Conservation (phyloP, 1,284 basidiomycete species). For the Stygiomarasmius scandens region DNA sequence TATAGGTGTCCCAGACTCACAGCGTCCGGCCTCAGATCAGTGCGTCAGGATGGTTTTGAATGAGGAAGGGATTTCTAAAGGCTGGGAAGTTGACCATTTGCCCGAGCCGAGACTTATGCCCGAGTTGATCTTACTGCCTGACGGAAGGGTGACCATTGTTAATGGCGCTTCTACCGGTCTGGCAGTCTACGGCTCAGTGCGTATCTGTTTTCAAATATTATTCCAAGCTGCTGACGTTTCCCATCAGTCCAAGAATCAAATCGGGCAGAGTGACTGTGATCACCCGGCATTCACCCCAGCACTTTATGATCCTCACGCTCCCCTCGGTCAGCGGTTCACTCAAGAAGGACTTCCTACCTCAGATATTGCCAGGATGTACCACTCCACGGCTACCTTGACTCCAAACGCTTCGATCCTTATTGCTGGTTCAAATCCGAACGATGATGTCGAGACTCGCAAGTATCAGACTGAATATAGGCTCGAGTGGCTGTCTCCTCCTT, state of each 20-base stretch:
- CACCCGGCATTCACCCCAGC: conserved; percentile 42
- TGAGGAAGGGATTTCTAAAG: conserved; percentile 36
- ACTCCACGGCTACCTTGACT: conserved; percentile 36
- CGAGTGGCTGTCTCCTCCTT: conserved; percentile 14
- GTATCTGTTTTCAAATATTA: too few species aligned
- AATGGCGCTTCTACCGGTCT: conserved; percentile 48
- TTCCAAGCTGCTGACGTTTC: too few species aligned
- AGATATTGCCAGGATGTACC: conserved; percentile 38
- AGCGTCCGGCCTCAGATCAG: conserved; percentile 44
- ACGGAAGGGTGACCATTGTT: conserved; percentile 50
- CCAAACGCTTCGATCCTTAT: conserved; percentile 24
- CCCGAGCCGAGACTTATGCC: conserved; percentile 45
- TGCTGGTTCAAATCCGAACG: conserved; percentile 56
- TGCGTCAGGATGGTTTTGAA: conserved; percentile 43
- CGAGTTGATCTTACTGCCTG: conserved; percentile 52
- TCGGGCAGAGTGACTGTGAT: conserved; percentile 50
- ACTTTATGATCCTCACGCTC: conserved; percentile 48
- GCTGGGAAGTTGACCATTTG: conserved; percentile 42
- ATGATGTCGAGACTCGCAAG: conserved; percentile 32
- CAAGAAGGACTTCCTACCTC: conserved; percentile 40
- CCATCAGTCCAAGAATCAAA: conserved; percentile 19
- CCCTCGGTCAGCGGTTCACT: conserved; percentile 42
- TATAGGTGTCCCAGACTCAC: conserved; percentile 21
- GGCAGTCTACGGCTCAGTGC: conserved; percentile 27
- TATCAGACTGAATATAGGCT: not conserved